These are phyloP conservation scores for Erodium texanum DNA, from an alignment of 441 rosid genomes.

Conservation along the genomic window DNA sequence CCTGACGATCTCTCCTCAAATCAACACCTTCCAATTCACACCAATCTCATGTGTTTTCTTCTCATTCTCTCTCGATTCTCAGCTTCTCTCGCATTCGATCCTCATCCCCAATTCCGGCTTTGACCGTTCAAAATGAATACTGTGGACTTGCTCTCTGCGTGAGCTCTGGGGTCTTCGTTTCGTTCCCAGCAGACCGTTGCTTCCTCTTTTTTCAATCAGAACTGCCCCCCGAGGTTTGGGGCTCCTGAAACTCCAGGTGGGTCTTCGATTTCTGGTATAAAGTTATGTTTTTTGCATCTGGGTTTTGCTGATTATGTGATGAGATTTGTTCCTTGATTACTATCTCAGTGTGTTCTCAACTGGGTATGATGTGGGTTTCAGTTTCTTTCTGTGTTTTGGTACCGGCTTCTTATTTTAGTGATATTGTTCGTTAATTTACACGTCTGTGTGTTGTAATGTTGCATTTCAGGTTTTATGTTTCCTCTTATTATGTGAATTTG, in stretches of 20 bases:
- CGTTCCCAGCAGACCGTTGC: background rate
- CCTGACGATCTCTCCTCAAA: background rate
- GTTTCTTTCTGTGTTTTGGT: background rate
- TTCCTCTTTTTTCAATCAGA: background rate
- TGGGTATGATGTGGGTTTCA: background rate
- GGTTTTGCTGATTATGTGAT: background rate
- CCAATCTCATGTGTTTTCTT: background rate
- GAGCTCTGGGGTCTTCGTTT: slow-evolving; percentile 1
- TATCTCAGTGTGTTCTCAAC: background rate
- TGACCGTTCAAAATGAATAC: background rate
- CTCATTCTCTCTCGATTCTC: background rate
- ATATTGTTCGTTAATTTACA: background rate
- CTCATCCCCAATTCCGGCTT: background rate
- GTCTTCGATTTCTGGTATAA: background rate
- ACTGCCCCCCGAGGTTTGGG: background rate
- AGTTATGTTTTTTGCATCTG: background rate
- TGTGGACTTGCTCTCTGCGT: background rate
- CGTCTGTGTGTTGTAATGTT: background rate
- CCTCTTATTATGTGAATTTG: background rate
- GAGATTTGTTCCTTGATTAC: background rate
- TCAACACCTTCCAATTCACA: background rate
- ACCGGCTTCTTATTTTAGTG: background rate
- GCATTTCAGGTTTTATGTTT: background rate
- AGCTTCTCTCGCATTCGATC: background rate
- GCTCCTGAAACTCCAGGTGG: background rate